These are phyloP conservation scores for Nepenthes alata DNA, from an alignment of 179 eudicot genomes.

Conservation along the genomic window DNA sequence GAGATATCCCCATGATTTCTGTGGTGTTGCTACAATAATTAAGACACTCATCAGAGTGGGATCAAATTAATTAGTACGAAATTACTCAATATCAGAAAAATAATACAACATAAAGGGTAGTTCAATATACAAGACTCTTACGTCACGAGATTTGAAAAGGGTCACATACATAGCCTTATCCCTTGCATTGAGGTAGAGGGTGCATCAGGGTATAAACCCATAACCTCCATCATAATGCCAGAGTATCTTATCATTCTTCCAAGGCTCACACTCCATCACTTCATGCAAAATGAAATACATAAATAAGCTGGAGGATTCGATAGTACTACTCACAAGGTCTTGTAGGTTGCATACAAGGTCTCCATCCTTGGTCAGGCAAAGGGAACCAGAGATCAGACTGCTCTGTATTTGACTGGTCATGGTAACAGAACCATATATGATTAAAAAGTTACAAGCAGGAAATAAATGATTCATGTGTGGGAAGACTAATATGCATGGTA, in stretches of 20 bases:
- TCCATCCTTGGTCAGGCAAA: constrained; percentile 78
- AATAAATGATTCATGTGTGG: constrained; percentile 1
- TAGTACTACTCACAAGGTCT: constrained; percentile 38
- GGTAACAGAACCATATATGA: constrained; percentile 5
- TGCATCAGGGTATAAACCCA: too few species aligned
- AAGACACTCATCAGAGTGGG: constrained; percentile 1
- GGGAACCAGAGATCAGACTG: constrained; percentile 73
- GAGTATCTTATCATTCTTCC: too few species aligned
- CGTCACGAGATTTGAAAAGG: not conserved
- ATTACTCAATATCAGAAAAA: not conserved
- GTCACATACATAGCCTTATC: not conserved
- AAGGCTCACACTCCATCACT: too few species aligned
- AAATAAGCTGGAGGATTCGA: not conserved
- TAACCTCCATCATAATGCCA: too few species aligned
- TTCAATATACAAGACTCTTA: not conserved
- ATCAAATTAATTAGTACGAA: not conserved
- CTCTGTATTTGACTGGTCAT: constrained; percentile 47
- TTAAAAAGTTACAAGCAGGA: not conserved
- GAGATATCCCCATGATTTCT: constrained; percentile 65
- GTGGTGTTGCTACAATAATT: constrained; percentile 42
- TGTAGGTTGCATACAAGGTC: constrained; percentile 44
- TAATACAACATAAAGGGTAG: not conserved
- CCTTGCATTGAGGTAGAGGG: not conserved
- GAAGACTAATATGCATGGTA: not conserved
- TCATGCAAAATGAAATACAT: not conserved